These are phyloP conservation scores for Colletotrichum higginsianum DNA, from an alignment of 2,329 filamentous ascomycete genomes.

Conservation along the genomic window DNA sequence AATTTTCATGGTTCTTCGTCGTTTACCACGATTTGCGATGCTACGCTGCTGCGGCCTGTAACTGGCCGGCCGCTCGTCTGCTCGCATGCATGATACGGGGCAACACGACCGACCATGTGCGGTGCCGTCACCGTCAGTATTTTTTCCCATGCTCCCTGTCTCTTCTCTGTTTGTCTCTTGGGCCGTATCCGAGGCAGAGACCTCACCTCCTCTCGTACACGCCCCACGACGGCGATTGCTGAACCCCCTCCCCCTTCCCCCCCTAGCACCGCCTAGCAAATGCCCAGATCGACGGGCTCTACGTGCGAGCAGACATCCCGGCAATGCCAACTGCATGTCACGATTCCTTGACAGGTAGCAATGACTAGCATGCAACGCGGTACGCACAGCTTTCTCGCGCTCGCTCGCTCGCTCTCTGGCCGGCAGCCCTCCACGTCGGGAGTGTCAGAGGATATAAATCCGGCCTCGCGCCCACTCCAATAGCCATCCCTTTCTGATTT, in stretches of 20 bases:
- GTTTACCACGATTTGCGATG: constrained; percentile 5
- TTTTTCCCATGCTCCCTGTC: too few relatives aligned
- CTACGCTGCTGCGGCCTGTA: constrained; percentile 12
- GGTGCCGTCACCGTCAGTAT: neutral
- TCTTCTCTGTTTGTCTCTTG: neutral
- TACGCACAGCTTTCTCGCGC: neutral
- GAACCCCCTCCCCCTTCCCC: neutral
- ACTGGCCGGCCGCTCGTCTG: constrained; percentile 11
- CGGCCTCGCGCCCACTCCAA: neutral
- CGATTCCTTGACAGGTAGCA: constrained; percentile 22
- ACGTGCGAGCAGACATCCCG: constrained; percentile 16
- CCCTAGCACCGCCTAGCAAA: constrained; percentile 20
- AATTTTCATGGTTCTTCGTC: too few relatives aligned
- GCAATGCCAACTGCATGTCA: constrained; percentile 14
- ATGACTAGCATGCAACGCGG: constrained; percentile 17
- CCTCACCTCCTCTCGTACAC: constrained; percentile 1
- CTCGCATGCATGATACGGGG: constrained; percentile 5
- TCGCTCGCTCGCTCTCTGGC: neutral
- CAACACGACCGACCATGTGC: constrained; percentile 8
- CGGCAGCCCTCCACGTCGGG: too few relatives aligned
- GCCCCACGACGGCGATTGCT: neutral
- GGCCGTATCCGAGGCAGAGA: constrained; percentile 15
- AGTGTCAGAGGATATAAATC: constrained; percentile 21
- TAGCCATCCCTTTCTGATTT: neutral
- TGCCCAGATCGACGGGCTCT: constrained; percentile 28